Evolutionary conservation across 169 alveolate genomes (phyloP).

Genomic region (Plasmodium coatneyi): DNA sequence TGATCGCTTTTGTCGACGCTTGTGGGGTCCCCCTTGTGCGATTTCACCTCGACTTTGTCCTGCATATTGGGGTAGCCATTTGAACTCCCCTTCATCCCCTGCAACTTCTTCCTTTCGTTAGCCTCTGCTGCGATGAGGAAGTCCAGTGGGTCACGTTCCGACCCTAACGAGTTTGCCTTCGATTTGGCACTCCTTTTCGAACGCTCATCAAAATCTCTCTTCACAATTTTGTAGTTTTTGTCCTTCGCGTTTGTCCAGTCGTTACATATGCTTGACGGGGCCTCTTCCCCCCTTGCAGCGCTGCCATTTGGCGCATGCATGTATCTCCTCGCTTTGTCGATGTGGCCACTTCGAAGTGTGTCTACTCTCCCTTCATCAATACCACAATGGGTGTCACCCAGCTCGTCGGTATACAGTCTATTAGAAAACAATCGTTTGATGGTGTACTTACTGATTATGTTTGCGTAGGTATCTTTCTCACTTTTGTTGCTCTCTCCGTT

Average conservation of each 20-base stretch:
- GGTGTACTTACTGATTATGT: conserved; percentile 16
- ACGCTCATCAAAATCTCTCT: conserved; percentile 9
- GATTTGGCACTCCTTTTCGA: conserved; percentile 4
- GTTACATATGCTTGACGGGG: not conserved
- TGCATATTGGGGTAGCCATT: not conserved
- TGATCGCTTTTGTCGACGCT: not conserved
- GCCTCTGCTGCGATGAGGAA: not conserved
- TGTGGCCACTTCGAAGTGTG: not conserved
- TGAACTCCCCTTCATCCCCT: not conserved
- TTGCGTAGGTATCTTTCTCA: not conserved
- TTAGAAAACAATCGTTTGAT: conserved; percentile 13
- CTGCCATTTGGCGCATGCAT: not conserved
- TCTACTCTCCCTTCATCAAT: not conserved
- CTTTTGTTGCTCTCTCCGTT: not conserved
- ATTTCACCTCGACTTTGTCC: not conserved
- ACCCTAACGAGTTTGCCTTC: conserved; percentile 2
- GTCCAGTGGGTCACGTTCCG: not conserved
- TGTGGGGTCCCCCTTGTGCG: not conserved
- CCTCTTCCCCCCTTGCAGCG: not conserved
- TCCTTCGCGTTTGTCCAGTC: not conserved
- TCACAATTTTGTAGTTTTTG: not conserved
- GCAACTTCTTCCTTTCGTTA: not conserved
- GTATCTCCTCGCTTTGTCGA: not conserved
- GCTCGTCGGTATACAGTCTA: not conserved
- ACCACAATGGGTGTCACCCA: not conserved